Base-by-base conservation (phyloP, 164 flowering plant species). In the Litsea cubeba region DNA sequence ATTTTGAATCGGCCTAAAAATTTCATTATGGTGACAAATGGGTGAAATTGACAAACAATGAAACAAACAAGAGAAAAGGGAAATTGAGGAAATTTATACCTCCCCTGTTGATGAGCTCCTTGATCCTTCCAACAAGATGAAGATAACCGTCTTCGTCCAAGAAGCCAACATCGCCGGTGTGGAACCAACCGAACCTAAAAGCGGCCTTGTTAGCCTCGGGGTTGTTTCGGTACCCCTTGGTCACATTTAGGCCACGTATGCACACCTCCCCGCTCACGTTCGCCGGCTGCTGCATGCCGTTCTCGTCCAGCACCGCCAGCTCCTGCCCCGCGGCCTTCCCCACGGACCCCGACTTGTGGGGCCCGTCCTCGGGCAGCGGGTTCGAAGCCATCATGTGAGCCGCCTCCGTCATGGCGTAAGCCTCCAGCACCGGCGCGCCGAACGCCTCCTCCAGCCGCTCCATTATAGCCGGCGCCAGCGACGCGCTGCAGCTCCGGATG, bases 91-190 rank as follows among this genome's bases (percentile, higher is more conserved):
- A 23, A 24, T 70, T 0, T 46, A 50, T 86, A 95, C 98, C 99
- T 90, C 99, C 99, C 7, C 99, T 93, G 81, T 95, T 95, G 80
- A 95, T 87, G 32, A 95, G 89, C 84, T 95, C 99, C 90, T 95
- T 95, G 78, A 95, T 95, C 73, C 98, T 87, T 26, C 99, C 99
- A 40, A 93, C 98, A 1, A 95, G 86, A 81, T 88, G 91, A 81
- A 95, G 84, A 72, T 89, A 95, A 0, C 99, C 98, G 68, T 92
- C 97, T 0, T 86, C 72, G 69, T 95, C 98, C 20, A 95, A 67
- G 70, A 66, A 88, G 26, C 98, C 99, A 12, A 93, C 1, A 68
- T 95, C 99, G 5, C 99, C 98, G 0, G 99, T 95, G 67, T 92
- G 99, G 70, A 95, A 95, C 99, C 99, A 95, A 14, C 95, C 95